Evolutionary conservation across 2,329 filamentous ascomycete species (phyloP), one percentile per base, ranked within the genome.

Genomic region (Fusarium scirpi): DNA sequence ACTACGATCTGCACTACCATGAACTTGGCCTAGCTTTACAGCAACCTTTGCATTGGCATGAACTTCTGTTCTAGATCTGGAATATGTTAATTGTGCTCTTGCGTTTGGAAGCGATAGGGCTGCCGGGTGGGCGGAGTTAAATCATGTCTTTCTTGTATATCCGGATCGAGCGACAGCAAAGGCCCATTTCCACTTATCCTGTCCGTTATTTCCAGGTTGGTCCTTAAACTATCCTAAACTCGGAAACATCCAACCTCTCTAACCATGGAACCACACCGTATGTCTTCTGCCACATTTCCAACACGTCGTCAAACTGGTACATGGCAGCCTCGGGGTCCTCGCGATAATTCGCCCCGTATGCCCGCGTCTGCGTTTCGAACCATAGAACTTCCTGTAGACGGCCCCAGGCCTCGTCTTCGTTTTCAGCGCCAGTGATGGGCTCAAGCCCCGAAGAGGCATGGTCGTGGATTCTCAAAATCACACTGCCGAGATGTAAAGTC

Each of bases 261-360:
- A 58, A 12, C 45, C 55, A 58, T 1, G 54, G 44, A 20, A 25
- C 45, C 6, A 30, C 11, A 20, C 20, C 34, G 1, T n/a, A 11
- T 5, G 1, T 16, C 20, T 51, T 22, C 20, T 27, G 32, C 45
- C 55, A 58, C 3, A 16, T 20, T 10, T 43, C 16, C 4, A 58
- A 6, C 12, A 58, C 20, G 15, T 58, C 45, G 12, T 58, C 45
- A 25, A 58, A 58, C 6, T 58, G 55, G 4, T 58, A 58, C 16
- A 58, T 8, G 4, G 20, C 6, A 13, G 11, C 34, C 20, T 4
- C 13, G 13, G 30, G 25, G 4, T 51, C 25, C 20, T 41, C 3
- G 6, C 10, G 16, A 1, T 16, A 10, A 20, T 43, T 27, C 6
- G 8, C 20, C 9, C 55, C 55, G 8, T 51, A 58, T 3, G 55